These are phyloP conservation scores for Flueggea neowawraea DNA, from an alignment of 441 rosid genomes.

Conservation along the genomic window DNA sequence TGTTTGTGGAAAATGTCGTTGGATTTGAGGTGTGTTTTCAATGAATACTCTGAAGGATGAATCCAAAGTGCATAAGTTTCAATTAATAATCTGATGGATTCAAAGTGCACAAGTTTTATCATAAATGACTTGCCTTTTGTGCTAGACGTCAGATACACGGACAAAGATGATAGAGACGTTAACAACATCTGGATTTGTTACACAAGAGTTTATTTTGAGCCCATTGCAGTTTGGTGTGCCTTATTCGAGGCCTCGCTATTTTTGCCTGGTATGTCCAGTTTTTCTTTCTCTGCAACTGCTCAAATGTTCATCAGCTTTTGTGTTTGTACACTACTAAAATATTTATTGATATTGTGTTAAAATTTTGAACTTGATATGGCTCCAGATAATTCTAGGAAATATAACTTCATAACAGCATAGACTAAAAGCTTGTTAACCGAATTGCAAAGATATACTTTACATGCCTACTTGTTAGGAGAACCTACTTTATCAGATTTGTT, in stretches of 20 bases:
- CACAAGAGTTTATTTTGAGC: constrained; percentile 85
- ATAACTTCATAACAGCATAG: no score
- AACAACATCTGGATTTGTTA: constrained; percentile 42
- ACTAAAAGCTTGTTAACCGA: no score
- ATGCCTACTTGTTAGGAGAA: no score
- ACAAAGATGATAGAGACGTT: constrained; percentile 70
- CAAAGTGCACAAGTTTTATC: neutral
- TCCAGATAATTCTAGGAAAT: no score
- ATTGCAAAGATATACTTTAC: no score
- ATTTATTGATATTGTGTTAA: no score
- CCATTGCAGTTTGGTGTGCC: constrained; percentile 93
- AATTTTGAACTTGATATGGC: no score
- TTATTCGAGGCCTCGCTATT: constrained; percentile 96
- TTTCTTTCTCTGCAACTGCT: constrained; percentile 1
- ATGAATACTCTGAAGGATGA: constrained; percentile 4
- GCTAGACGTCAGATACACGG: constrained; percentile 88
- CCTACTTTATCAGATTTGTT: no score
- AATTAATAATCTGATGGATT: neutral
- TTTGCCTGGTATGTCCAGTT: constrained; percentile 64
- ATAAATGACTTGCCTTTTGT: neutral
- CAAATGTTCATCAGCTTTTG: no score
- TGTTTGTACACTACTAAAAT: no score
- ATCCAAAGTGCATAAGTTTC: neutral
- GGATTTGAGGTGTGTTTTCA: constrained; percentile 81
- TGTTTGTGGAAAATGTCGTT: constrained; percentile 93